A percentile compares a stretch with the other conserved stretches of the same genome.
These are phyloP conservation scores for Phoma sp. DNA, from an alignment of 2,329 filamentous ascomycete species.

Conservation along the genomic window DNA sequence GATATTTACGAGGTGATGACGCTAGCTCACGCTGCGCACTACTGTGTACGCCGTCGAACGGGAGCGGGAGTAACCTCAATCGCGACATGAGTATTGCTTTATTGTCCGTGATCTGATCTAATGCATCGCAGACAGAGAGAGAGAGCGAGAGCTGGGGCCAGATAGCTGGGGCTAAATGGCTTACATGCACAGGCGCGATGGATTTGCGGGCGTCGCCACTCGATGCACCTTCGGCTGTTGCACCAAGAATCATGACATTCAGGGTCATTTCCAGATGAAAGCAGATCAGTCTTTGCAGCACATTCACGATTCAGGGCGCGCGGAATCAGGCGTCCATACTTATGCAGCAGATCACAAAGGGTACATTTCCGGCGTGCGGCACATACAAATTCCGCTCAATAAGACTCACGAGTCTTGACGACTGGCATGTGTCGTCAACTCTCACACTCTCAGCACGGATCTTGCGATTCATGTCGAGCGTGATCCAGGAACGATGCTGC, in stretches of 20 bases:
- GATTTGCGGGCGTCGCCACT: not conserved
- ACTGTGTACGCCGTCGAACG: conserved; percentile 31
- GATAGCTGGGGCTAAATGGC: too few species aligned
- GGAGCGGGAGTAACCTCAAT: conserved; percentile 39
- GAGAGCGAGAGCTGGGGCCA: not conserved
- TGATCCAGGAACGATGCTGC: conserved; percentile 33
- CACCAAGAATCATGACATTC: not conserved
- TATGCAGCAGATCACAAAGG: not conserved
- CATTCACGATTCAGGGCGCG: not conserved
- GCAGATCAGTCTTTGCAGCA: not conserved
- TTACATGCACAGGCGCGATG: not conserved
- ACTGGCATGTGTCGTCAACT: conserved; percentile 1
- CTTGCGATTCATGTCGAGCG: conserved; percentile 24
- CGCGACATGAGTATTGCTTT: conserved; percentile 21
- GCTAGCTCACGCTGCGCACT: conserved; percentile 29
- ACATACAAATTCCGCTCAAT: too few species aligned
- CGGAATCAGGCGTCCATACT: not conserved
- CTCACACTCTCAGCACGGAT: conserved; percentile 18
- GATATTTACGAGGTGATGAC: conserved; percentile 31
- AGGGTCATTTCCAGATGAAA: not conserved
- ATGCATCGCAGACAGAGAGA: not conserved
- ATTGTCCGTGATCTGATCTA: not conserved
- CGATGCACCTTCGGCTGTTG: not conserved
- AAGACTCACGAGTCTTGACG: not conserved
- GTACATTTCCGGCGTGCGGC: not conserved